Evolutionary conservation across 148 eudicot genomes (phyloP), one percentile per base, ranked within the genome.

Genomic region (Heliamphora exappendiculata): DNA sequence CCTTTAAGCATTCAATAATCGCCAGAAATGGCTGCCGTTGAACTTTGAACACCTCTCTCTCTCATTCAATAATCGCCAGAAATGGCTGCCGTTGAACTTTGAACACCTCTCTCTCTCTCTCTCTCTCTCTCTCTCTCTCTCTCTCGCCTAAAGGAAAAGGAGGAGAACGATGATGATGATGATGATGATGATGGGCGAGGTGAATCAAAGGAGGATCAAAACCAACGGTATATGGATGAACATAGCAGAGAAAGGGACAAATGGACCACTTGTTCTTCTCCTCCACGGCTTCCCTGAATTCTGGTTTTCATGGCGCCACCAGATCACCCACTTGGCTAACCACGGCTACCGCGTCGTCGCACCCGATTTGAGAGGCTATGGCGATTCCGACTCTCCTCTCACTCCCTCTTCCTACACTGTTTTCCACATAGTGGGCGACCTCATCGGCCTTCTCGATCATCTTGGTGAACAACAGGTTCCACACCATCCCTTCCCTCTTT

Each of bases 281-380:
- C 72, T 89, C 42, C 91, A 89, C 59, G 93, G 93, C 50, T 87
- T 89, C 73, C 93, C 91, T 0, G 90, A 89, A 50, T 76, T 78
- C 47, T 87, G 90, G 89, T 88, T 84, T 64, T 77, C 89, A 5
- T 89, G 93, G 93, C 82, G 85, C 45, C 87, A 89, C 80, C 93
- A 86, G 85, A 87, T 89, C 39, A 74, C 78, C 34, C 51, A 81
- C 78, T 76, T 85, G 55, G 85, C 83, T 29, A 53, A 39, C 17
- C 84, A 84, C 45, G 90, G 92, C 3, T 89, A 76, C 67, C 86
- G 81, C 41, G 92, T 80, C 0, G 79, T 89, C 2, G 88, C 89
- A 6, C 92, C 90, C 17, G 92, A 89, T 75, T 53, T 81, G 75
- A 77, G 92, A 62, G 92, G 90, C 79, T 85, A 60, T 37, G 90